Conservation (phyloP, 73 alveolate genomes). For the Stentor roeselii region DNA sequence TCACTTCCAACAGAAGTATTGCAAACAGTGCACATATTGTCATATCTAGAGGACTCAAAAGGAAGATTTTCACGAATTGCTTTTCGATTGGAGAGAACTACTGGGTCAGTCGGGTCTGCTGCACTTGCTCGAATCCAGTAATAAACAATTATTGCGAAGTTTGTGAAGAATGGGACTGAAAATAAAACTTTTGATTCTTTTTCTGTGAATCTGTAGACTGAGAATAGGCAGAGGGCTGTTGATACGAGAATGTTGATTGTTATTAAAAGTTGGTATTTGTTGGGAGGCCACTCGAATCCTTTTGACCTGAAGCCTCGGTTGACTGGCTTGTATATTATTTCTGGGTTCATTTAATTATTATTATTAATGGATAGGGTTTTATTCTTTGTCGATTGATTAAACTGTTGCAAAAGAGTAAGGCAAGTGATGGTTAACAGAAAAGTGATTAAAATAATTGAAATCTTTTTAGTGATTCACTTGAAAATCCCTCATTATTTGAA, state of each 20-base stretch:
- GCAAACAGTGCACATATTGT: constrained; percentile 1
- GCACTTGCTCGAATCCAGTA: background rate
- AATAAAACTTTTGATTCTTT: too few species aligned
- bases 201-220: background rate
- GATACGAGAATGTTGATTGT: background rate
- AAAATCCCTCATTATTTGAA: too few species aligned
- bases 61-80: constrained; percentile 1
- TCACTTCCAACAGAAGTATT: background rate
- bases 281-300: background rate
- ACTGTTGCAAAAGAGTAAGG: too few species aligned
- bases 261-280: background rate
- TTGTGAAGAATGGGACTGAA: background rate
- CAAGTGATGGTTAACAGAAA: too few species aligned
- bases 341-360: too few species aligned
- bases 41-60: constrained; percentile 24
- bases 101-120: constrained; percentile 32
- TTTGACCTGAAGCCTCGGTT: background rate
- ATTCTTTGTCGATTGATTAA: too few species aligned
- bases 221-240: background rate
- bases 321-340: too few species aligned
- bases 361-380: too few species aligned
- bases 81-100: background rate
- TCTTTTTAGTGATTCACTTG: too few species aligned
- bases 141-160: too few species aligned
- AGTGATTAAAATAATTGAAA: too few species aligned